Percentiles rank a stretch among this genome's conserved stretches.
Conservation (phyloP, 2,329 filamentous ascomycete genomes). For the Aspergillus texensis region DNA sequence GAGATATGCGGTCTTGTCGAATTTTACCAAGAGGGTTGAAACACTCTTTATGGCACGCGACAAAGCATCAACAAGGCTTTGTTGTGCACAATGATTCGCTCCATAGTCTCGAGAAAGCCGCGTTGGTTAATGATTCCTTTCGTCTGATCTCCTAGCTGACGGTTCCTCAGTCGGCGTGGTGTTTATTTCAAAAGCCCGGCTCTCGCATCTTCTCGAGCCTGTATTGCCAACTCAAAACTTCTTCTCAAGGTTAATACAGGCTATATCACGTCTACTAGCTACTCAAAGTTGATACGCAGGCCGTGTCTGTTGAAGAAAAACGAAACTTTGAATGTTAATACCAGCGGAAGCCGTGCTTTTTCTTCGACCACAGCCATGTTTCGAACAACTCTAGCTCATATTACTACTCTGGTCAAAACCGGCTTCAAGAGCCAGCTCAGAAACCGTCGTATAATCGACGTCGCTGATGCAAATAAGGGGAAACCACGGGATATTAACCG, state of each 20-base stretch:
- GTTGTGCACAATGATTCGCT: not conserved
- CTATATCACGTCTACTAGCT: not conserved
- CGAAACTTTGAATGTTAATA: not conserved
- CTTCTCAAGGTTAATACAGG: not conserved
- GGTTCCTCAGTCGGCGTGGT: not conserved
- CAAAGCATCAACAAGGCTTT: not conserved
- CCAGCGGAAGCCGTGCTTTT: not conserved
- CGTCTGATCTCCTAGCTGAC: not conserved
- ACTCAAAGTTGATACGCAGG: not conserved
- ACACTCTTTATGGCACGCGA: not conserved
- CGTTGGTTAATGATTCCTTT: conserved; percentile 1
- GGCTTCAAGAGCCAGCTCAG: not conserved
- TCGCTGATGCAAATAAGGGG: too few species aligned
- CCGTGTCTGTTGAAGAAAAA: not conserved
- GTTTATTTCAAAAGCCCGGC: not conserved
- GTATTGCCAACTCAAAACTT: not conserved
- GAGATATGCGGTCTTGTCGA: not conserved
- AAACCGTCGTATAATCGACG: not conserved
- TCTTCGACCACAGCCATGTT: not conserved
- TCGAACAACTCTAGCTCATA: not conserved
- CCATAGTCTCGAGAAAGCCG: not conserved
- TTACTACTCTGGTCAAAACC: not conserved
- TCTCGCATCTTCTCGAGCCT: not conserved
- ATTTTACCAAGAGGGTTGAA: not conserved
- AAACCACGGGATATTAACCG: not conserved